phyloP scores from a whole-genome alignment of 1,139 yeast species.

The Torulaspora pretoriensis region DNA sequence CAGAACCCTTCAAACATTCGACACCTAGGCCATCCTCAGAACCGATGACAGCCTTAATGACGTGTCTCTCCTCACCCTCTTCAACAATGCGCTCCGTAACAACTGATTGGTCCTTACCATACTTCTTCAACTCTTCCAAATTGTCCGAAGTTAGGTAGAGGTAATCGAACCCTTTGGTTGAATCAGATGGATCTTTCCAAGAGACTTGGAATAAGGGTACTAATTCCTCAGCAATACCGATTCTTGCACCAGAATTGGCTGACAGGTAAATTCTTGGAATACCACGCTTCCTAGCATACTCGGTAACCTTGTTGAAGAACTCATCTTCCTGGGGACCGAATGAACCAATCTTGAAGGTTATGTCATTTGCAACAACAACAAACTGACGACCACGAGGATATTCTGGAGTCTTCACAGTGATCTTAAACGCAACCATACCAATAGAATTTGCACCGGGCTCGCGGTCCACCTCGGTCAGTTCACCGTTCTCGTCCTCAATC shows the following conservation, averaged over 20 bases:
- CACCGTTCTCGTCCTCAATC: slow-evolving; percentile 74
- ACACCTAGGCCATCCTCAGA: slow-evolving; percentile 97
- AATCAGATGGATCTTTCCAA: slow-evolving; percentile 76
- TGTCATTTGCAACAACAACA: slow-evolving; percentile 90
- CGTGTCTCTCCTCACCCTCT: slow-evolving; percentile 74
- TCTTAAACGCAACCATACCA: slow-evolving; percentile 97
- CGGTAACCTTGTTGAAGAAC: slow-evolving; percentile 89
- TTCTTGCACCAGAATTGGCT: slow-evolving; percentile 98
- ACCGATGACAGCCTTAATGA: slow-evolving; percentile 84
- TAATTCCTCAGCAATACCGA: slow-evolving; percentile 95
- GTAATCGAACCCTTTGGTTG: slow-evolving; percentile 85
- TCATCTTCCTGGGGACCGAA: slow-evolving; percentile 97
- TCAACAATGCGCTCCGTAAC: slow-evolving; percentile 78
- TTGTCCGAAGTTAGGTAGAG: slow-evolving; percentile 75
- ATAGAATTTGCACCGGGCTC: slow-evolving; percentile 93
- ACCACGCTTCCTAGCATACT: slow-evolving; percentile 82
- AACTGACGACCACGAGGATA: slow-evolving; percentile 95
- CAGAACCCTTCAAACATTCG: slow-evolving; percentile 96
- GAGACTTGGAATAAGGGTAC: slow-evolving; percentile 85
- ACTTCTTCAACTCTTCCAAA: slow-evolving; percentile 53
- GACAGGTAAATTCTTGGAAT: slow-evolving; percentile 92
- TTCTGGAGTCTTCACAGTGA: slow-evolving; percentile 90
- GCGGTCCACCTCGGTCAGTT: slow-evolving; percentile 81
- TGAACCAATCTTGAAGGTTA: slow-evolving; percentile 95
- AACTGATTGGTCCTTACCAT: slow-evolving; percentile 58